Percentiles rank a stretch among this genome's conserved stretches.
These are phyloP conservation scores for Beta vulgaris DNA, from an alignment of 148 eudicot genomes.

Conservation along the genomic window DNA sequence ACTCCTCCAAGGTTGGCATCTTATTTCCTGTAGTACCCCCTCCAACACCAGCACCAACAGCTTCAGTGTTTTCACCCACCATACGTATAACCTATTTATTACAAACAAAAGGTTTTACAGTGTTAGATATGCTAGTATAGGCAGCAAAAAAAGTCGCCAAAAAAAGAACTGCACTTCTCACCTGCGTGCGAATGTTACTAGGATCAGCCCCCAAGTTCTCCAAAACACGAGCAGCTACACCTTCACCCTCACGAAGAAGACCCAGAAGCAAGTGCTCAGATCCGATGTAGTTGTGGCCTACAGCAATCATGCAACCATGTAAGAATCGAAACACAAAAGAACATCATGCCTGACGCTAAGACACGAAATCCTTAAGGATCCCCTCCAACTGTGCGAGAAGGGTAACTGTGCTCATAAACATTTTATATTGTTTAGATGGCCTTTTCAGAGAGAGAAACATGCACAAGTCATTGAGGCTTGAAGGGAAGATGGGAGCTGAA, in stretches of 20 bases:
- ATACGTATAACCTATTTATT: conserved; percentile 66
- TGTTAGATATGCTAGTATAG: conserved; percentile 1
- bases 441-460: neutral
- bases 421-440: neutral
- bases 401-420: neutral
- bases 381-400: neutral
- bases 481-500: neutral
- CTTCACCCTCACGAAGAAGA: conserved; percentile 95
- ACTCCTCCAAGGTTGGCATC: conserved; percentile 92
- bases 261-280: conserved; percentile 94
- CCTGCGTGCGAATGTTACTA: conserved; percentile 84
- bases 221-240: conserved; percentile 87
- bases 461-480: neutral
- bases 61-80: conserved; percentile 87
- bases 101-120: neutral
- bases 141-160: neutral
- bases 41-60: conserved; percentile 84
- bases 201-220: conserved; percentile 94
- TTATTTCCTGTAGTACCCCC: conserved; percentile 71
- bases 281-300: conserved; percentile 81
- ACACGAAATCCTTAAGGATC: neutral
- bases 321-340: neutral
- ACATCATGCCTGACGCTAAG: neutral
- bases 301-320: neutral
- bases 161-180: conserved; percentile 3